phyloP scores from a whole-genome alignment of 163 green algal genomes.

The Chlorella variabilis region DNA sequence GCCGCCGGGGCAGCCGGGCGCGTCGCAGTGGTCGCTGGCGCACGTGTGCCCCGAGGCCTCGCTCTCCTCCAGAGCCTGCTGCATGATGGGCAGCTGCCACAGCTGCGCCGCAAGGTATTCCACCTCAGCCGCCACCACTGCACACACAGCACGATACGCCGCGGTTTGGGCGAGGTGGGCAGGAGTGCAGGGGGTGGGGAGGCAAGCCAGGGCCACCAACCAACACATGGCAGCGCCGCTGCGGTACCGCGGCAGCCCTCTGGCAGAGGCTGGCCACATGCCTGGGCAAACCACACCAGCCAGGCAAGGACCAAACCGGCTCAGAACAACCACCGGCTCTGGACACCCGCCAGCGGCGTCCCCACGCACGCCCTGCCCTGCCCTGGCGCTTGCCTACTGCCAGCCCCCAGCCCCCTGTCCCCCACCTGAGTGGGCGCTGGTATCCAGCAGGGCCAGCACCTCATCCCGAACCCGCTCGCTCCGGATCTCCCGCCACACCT shows the following conservation, averaged over 20 bases:
- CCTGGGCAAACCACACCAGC: too few relatives aligned
- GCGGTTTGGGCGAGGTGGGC: not conserved
- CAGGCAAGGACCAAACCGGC: too few relatives aligned
- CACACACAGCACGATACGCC: too few relatives aligned
- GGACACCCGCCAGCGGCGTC: too few relatives aligned
- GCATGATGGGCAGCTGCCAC: conserved; percentile 32
- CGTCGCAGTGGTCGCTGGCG: not conserved
- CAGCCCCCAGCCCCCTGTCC: too few relatives aligned
- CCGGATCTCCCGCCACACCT: conserved; percentile 18
- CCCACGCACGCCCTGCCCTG: too few relatives aligned
- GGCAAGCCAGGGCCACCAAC: not conserved
- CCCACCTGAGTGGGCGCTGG: conserved; percentile 15
- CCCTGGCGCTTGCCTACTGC: too few relatives aligned
- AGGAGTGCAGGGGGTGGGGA: not conserved
- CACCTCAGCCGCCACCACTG: conserved; percentile 48
- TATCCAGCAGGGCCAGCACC: conserved; percentile 41
- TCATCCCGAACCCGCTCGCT: conserved; percentile 20
- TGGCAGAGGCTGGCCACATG: too few relatives aligned
- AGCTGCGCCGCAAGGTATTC: conserved; percentile 45
- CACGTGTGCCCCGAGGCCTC: conserved; percentile 31
- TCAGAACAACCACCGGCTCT: too few relatives aligned
- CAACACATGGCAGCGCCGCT: not conserved
- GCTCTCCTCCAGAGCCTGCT: conserved; percentile 34
- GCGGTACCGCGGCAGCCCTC: too few relatives aligned
- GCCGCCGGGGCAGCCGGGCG: not conserved